Evolutionary conservation across 1,284 basidiomycete species (phyloP), one percentile per base, ranked within the genome.

Genomic region (Rhizopogon hawkerae): DNA sequence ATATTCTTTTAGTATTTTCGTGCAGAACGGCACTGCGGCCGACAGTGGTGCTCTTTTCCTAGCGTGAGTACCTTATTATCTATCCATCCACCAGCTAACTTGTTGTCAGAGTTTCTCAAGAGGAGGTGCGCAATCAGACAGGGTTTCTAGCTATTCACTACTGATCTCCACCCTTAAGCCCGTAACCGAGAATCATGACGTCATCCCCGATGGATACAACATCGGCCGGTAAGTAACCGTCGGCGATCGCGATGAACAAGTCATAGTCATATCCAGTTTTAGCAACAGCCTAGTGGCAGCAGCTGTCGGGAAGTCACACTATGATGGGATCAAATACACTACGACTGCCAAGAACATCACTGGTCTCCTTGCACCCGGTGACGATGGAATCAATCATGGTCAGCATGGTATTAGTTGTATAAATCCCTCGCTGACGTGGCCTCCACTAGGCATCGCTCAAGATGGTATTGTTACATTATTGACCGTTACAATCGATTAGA

Each of bases 1-100:
- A 55, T 33, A 14, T 11, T 35, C 14, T 38, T 14, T 8, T 50
- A 82, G 79, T 10, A 65, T 81, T 5, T 85, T 62, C 59, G 71
- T 70, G 37, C 83, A 85, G 61, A 79, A 85, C 53, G 82, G 83
- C 1, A 59, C 75, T 1, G 18, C 23, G 11, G 80, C 77, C 0
- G 57, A 81, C 52, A 80, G 72, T 33, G 77, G 77, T 1, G 81
- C 83, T 5, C 62, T 83, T 26, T 85, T 85, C 62, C 67, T 85
- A 33, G 83, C 81, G 79, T 83, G 63, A 59, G 79, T 66, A 14
- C 18, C 23, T 38, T 33, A 6, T 29, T 7, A 5, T 33, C 4
- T 38, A 34, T 21, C 21, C 2, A 9, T 21, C 21, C 21, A 21
- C 38, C 29, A 38, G 35, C 41, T 56, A 47, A 41, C 5, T 34